Base-by-base conservation (phyloP, 1,139 yeast species). In the Suhomyces bokatorum region DNA sequence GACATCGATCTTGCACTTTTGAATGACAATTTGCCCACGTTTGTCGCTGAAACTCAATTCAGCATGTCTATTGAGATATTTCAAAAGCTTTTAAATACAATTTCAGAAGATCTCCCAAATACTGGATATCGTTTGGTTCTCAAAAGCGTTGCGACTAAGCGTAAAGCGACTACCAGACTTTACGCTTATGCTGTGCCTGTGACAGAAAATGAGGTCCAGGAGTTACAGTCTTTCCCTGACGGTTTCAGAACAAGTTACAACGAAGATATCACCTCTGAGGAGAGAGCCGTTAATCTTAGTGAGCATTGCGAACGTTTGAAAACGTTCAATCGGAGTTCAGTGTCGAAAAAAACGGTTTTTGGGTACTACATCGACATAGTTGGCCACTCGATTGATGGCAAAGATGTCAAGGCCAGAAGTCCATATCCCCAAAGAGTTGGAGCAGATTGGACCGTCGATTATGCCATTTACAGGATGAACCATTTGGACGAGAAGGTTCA, bases 11-110 rank as follows among this genome's bases (percentile, higher is more conserved):
- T 69, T 36, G 58, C 54, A 9, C 55, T 56, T 13, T 53, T 70
- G 32, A 58, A 62, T 17, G 70, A 67, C 38, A 52, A 55, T 12
- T 52, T 71, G 26, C 68, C 89, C 0, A 54, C 80, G 0, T 62
- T 65, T 40, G 75, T 87, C 42, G 97, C 95, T 0, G 84, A 86
- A 32, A 63, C 70, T 8, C 97, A 90, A 60, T 87, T 90, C 63
- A 78, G 77, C 52, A 62, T 80, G 39, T 83, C 95, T 11, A 59
- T 88, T 48, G 63, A 72, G 12, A 65, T 89, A 2, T 75, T 90
- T 73, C 70, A 77, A 35, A 65, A 70, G 16, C 49, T 88, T 3
- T 55, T 91, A 50, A 72, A 78, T 30, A 54, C 46, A 1, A 60
- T 72, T 9, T 53, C 61, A 26, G 40, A 58, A 29, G 77, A 73